Conservation (phyloP, 768 basidiomycete genomes). For the Boletellus sp. region DNA sequence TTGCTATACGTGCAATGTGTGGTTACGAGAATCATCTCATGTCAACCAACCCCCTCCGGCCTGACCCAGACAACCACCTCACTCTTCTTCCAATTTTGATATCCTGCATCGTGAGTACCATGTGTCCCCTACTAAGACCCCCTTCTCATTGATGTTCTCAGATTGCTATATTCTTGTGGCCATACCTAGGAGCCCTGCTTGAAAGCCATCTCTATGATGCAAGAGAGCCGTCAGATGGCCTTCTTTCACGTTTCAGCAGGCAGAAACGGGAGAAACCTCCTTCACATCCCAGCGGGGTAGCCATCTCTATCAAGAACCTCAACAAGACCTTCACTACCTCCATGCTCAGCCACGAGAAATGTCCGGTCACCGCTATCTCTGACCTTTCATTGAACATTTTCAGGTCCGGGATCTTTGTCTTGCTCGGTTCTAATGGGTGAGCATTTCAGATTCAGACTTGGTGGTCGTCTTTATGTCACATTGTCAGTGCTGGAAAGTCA, state of each 20-base stretch:
- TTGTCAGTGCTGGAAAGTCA: constrained; percentile 68
- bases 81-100: constrained; percentile 57
- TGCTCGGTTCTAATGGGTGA: constrained; percentile 70
- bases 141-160: constrained; percentile 21
- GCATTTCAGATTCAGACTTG: constrained; percentile 2
- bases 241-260: constrained; percentile 23
- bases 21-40: constrained; percentile 62
- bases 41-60: constrained; percentile 49
- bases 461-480: not conserved
- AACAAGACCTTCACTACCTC: constrained; percentile 56
- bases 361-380: constrained; percentile 55
- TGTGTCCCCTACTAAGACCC: not conserved
- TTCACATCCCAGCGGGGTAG: constrained; percentile 38
- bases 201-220: constrained; percentile 65
- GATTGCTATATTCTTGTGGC: constrained; percentile 76
- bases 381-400: constrained; percentile 70
- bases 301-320: constrained; percentile 61
- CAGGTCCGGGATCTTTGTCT: constrained; percentile 69
- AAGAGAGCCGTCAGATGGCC: constrained; percentile 31
- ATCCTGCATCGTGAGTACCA: constrained; percentile 53
- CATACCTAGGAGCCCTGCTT: constrained; percentile 55
- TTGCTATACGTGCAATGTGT: constrained; percentile 61
- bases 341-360: constrained; percentile 43
- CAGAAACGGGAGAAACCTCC: constrained; percentile 14
- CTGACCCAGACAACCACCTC: constrained; percentile 59